Conservation (phyloP, 148 eudicot species). For the Amaranthus cruentus region DNA sequence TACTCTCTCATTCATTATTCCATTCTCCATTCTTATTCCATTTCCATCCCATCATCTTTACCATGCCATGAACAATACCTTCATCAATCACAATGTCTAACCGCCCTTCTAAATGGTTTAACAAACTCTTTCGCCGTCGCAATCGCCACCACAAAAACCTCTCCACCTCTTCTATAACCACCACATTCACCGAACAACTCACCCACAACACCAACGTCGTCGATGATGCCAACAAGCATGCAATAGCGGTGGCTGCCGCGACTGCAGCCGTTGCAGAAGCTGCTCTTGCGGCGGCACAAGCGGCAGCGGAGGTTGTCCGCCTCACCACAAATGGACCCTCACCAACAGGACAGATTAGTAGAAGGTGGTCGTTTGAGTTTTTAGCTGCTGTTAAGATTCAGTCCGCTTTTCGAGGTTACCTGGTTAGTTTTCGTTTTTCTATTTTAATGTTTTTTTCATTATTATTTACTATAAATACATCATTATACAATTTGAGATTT, state of each 20-base stretch:
- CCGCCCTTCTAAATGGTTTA: constrained; percentile 31
- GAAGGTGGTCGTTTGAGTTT: constrained; percentile 36
- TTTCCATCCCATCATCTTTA: no score
- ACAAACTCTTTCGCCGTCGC: constrained; percentile 24
- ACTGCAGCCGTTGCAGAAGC: constrained; percentile 94
- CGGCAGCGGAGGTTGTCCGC: constrained; percentile 89
- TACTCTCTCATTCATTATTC: no score
- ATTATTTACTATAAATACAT: no score
- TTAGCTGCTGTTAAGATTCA: constrained; percentile 78
- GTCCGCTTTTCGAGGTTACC: constrained; percentile 86
- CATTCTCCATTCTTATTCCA: no score
- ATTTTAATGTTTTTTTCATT: no score
- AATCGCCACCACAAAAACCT: constrained; percentile 4
- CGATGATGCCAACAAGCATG: constrained; percentile 66
- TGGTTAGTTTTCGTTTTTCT: constrained; percentile 47
- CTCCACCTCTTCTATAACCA: neutral
- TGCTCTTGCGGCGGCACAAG: constrained; percentile 82
- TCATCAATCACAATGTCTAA: constrained; percentile 17
- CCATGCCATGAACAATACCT: neutral
- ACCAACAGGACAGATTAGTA: constrained; percentile 16
- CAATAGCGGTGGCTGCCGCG: constrained; percentile 88
- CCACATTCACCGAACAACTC: neutral
- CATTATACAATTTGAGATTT: neutral
- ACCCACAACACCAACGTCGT: neutral
- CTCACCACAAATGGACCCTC: constrained; percentile 37